phyloP scores from a whole-genome alignment of 2,329 filamentous ascomycete species.

The Westerdykella sp. region DNA sequence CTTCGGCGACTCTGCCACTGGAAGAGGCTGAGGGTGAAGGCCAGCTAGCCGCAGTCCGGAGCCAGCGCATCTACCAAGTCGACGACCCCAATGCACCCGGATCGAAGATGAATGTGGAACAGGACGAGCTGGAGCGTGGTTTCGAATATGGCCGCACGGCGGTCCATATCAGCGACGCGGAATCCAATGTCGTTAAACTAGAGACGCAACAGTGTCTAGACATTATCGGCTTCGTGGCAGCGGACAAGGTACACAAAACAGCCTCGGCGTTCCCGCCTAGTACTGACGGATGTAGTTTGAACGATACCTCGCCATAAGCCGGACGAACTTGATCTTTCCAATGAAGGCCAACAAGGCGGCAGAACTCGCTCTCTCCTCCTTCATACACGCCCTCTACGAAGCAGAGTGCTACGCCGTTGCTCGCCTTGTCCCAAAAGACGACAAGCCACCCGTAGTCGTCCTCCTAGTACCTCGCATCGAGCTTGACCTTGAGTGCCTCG shows the following conservation, averaged over 20 bases:
- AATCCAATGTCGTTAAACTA: conserved; percentile 82
- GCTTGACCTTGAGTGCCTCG: conserved; percentile 71
- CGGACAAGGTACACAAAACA: conserved; percentile 52
- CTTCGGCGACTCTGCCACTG: conserved; percentile 45
- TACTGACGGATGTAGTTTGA: conserved; percentile 55
- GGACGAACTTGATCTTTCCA: conserved; percentile 69
- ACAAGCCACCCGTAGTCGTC: conserved; percentile 68
- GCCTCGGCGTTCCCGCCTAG: background rate
- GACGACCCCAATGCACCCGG: conserved; percentile 67
- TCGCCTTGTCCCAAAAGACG: conserved; percentile 76
- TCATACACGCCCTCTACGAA: conserved; percentile 82
- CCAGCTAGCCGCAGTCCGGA: conserved; percentile 63
- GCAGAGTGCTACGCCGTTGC: conserved; percentile 81
- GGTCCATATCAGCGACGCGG: conserved; percentile 80
- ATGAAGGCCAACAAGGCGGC: conserved; percentile 76
- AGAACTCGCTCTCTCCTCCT: conserved; percentile 75
- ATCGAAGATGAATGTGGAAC: conserved; percentile 73
- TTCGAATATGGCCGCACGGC: conserved; percentile 91
- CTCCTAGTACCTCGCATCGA: conserved; percentile 77
- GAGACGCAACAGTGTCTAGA: conserved; percentile 70
- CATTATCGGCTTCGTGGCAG: conserved; percentile 79
- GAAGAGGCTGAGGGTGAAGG: conserved; percentile 31
- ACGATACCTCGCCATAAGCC: conserved; percentile 78
- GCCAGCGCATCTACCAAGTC: conserved; percentile 73
- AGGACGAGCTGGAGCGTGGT: conserved; percentile 81